Base-by-base conservation (phyloP, 2,329 filamentous ascomycete species). In the Aspergillus pseudoterreus region DNA sequence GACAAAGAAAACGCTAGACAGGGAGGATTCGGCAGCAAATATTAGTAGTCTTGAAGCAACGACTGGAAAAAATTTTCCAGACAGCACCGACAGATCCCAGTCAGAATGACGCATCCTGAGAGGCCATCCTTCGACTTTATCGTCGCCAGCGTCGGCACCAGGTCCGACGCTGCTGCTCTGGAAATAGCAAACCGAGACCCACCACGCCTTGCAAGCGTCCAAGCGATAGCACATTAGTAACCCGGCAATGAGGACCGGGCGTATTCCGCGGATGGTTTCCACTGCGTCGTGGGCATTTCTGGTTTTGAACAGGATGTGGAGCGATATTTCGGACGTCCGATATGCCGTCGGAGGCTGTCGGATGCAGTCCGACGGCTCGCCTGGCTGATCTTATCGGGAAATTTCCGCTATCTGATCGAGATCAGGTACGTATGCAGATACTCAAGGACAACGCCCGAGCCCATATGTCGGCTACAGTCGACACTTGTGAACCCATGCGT, bases 131-230 rank as follows among this genome's bases (percentile, higher is more conserved):
- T 44, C 35, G 15, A 38, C 43, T 21, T 43, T 50, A 43, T 35
- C 42, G 33, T 19, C 15, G 11, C 19, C 43, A 35, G 45, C 39
- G 32, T 54, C 54, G 54, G 53, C 22, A 54, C 17, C 38, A 21
- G 33, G 49, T 49, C 55, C 51, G 51, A 57, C 44, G 24, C 27
- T 30, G 27, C 27, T 30, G 6, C 8, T 11, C 27, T 30, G 6
- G 27, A 30, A 30, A 30, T 10, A 30, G 27, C 27, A 30, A 9
- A 8, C 8, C 27, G n/a, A 10, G 39, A 19, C 39, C 35, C 35
- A n/a, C 35, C 10, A 38, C 2, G 11, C 35, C 6, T n/a, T 8
- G 35, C 35, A 8, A 38, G 15, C 4, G 35, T 38, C 35, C 15
- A n/a, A 17, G 15, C 35, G 35, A 11, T 17, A n/a, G 22, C 6